A percentile compares a stretch with the other conserved stretches of the same genome.
Conservation (phyloP, 129 eudicot species). For the Escallonia rubra region DNA sequence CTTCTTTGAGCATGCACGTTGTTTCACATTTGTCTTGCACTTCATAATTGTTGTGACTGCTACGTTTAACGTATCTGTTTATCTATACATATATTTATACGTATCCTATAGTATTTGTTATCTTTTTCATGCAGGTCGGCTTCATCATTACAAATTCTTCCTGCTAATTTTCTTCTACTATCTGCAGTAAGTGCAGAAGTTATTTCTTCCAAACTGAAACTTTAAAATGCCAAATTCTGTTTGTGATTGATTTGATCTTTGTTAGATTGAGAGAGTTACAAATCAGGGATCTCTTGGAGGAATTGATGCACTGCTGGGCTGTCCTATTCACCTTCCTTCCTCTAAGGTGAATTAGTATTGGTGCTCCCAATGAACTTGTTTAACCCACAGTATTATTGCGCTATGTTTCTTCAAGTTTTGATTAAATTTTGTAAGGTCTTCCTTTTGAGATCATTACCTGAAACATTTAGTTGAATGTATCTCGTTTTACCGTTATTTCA, state of each 20-base stretch:
- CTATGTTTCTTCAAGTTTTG: too few relatives aligned
- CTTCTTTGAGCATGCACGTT: too few relatives aligned
- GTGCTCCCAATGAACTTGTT: not conserved
- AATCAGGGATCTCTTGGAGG: constrained; percentile 84
- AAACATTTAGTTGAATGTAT: too few relatives aligned
- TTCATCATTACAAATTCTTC: constrained; percentile 63
- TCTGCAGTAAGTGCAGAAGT: constrained; percentile 43
- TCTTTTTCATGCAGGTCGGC: constrained; percentile 40
- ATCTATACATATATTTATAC: not conserved
- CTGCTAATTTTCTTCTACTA: constrained; percentile 66
- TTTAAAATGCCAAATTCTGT: constrained; percentile 2
- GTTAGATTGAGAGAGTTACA: constrained; percentile 64
- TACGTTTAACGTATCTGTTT: too few relatives aligned
- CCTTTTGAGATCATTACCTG: too few relatives aligned
- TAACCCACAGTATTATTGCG: too few relatives aligned
- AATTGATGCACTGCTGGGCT: constrained; percentile 84
- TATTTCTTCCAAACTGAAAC: not conserved
- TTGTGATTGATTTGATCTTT: constrained; percentile 12
- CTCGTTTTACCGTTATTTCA: too few relatives aligned
- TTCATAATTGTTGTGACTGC: too few relatives aligned
- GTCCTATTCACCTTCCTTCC: constrained; percentile 85
- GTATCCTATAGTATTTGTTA: not conserved
- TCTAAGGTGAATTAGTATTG: constrained; percentile 42
- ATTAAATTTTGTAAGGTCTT: too few relatives aligned
- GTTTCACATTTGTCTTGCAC: too few relatives aligned